Conservation (phyloP, 106 monocot genomes). For the Cymbidium sinense region DNA sequence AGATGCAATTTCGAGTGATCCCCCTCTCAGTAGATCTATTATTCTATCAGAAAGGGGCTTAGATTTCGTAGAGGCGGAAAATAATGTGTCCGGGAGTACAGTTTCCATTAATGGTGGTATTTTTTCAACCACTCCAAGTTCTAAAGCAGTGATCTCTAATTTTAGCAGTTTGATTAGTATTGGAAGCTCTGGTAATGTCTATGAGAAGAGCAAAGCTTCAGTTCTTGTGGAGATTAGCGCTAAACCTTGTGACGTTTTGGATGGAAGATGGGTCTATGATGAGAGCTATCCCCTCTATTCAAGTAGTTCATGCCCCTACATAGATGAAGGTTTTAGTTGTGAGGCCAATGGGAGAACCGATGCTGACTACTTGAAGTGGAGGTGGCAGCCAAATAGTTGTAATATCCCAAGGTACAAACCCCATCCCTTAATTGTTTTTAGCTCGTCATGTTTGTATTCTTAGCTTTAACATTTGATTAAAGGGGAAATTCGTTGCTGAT, state of each 20-base stretch:
- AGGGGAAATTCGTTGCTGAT: not conserved
- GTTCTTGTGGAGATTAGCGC: conserved; percentile 7
- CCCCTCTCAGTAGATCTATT: conserved; percentile 4
- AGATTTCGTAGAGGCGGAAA: conserved; percentile 10
- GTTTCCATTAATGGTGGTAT: not conserved
- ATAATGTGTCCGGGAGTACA: not conserved
- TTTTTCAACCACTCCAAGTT: not conserved
- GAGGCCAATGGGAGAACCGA: conserved; percentile 78
- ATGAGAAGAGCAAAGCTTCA: not conserved
- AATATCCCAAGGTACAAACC: conserved; percentile 63
- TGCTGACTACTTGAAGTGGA: conserved; percentile 71
- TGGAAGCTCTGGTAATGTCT: not conserved
- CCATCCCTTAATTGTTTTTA: not conserved
- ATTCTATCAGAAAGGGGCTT: conserved; percentile 13
- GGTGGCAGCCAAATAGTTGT: conserved; percentile 76
- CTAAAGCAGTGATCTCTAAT: not conserved
- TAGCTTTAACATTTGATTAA: not conserved
- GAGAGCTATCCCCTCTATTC: conserved; percentile 68
- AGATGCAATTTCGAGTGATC: conserved; percentile 15
- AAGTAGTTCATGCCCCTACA: conserved; percentile 51
- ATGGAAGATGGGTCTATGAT: conserved; percentile 80
- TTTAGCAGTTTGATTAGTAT: not conserved
- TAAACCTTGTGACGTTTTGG: conserved; percentile 56
- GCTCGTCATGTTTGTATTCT: not conserved
- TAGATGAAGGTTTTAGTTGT: conserved; percentile 90